phyloP scores from a whole-genome alignment of 768 basidiomycete genomes.

The Pleurotus citrinopileatus region DNA sequence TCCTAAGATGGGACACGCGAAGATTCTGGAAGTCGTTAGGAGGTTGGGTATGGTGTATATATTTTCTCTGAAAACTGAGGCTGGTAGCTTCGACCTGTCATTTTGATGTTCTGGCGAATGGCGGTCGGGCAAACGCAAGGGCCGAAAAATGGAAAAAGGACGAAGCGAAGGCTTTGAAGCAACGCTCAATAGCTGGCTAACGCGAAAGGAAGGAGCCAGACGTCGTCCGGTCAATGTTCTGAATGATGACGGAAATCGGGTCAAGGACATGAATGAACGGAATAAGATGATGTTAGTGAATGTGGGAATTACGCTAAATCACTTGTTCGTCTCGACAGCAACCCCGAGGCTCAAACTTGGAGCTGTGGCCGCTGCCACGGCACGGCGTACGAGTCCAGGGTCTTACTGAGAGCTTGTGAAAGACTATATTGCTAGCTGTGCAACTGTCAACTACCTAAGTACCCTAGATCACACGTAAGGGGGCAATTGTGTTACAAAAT shows the following conservation, averaged over 20 bases:
- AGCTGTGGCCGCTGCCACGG: too few relatives aligned
- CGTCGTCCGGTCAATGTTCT: background rate
- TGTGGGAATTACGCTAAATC: background rate
- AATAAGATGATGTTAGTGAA: background rate
- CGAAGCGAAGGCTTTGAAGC: background rate
- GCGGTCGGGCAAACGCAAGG: background rate
- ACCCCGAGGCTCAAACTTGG: background rate
- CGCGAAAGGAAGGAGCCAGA: background rate
- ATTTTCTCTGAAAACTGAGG: slow-evolving; percentile 59
- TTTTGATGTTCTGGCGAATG: slow-evolving; percentile 11
- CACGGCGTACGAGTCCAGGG: too few relatives aligned
- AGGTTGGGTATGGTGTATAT: slow-evolving; percentile 94
- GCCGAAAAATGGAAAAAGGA: background rate
- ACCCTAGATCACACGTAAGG: too few relatives aligned
- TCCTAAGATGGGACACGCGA: slow-evolving; percentile 88
- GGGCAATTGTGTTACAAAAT: too few relatives aligned
- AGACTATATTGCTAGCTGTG: too few relatives aligned
- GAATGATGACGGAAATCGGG: background rate
- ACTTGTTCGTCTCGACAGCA: background rate
- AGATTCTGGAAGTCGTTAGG: slow-evolving; percentile 83
- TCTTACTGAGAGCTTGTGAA: too few relatives aligned
- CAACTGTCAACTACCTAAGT: too few relatives aligned
- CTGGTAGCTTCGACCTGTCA: slow-evolving; percentile 21
- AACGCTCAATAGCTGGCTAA: background rate
- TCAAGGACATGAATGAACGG: background rate